Percentiles rank a stretch among this genome's conserved stretches.
Conservation (phyloP, 1,284 basidiomycete genomes). For the Cryptococcus sp. region DNA sequence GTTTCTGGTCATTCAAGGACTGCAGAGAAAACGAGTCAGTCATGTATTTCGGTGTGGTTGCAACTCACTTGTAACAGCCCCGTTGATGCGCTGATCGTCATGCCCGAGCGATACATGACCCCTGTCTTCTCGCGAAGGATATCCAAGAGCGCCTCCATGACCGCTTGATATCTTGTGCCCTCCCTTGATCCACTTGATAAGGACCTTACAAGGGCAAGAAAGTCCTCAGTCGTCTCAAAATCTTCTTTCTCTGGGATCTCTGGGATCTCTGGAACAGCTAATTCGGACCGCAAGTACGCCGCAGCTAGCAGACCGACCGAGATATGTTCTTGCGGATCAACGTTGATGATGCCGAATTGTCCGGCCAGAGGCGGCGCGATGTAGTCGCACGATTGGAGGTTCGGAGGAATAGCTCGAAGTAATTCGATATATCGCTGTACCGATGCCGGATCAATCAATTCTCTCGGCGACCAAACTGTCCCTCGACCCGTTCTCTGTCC, state of each 20-base stretch:
- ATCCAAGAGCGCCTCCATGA: not conserved
- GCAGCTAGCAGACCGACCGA: conserved; percentile 1
- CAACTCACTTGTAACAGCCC: not conserved
- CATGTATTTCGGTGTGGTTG: not conserved
- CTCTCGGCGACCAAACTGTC: conserved; percentile 20
- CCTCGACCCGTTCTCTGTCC: conserved; percentile 18
- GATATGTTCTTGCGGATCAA: not conserved
- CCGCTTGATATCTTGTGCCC: not conserved
- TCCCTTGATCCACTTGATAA: not conserved
- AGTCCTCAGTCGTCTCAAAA: not conserved
- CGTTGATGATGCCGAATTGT: conserved; percentile 2
- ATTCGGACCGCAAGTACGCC: not conserved
- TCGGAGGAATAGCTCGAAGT: not conserved
- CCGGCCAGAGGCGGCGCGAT: not conserved
- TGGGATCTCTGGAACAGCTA: not conserved
- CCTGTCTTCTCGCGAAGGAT: not conserved
- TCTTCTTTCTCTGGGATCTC: not conserved
- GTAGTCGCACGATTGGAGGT: not conserved
- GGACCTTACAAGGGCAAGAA: not conserved
- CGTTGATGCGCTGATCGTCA: not conserved
- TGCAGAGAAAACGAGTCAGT: not conserved
- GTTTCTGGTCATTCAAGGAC: not conserved
- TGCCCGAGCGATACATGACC: not conserved
- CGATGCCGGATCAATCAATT: conserved; percentile 4
- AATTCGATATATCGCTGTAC: conserved; percentile 1